Evolutionary conservation across 305 asterid species (phyloP).

Genomic region (Fraxinus paxiana): DNA sequence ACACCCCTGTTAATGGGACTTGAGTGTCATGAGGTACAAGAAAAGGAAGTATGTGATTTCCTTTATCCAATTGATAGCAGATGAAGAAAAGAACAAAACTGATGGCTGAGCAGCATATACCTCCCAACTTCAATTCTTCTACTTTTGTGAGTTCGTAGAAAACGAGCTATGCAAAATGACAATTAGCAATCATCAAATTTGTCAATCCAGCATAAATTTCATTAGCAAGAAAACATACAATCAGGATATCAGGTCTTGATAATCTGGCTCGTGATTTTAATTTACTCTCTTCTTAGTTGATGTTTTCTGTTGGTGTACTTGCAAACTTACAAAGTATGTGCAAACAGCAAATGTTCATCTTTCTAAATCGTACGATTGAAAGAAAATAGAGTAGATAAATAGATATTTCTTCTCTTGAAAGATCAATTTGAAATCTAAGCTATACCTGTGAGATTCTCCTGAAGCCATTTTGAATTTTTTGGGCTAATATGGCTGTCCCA

Average conservation of each 20-base stretch:
- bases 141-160: background rate
- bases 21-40: background rate
- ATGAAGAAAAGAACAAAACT: background rate
- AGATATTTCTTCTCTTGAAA: background rate
- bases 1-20: background rate
- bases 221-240: background rate
- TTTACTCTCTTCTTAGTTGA: background rate
- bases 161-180: background rate
- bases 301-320: background rate
- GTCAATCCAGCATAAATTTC: background rate
- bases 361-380: background rate
- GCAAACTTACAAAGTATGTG: background rate
- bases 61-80: background rate
- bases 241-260: background rate
- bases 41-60: background rate
- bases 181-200: background rate
- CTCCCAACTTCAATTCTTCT: background rate
- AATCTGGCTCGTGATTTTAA: background rate
- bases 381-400: background rate
- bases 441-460: constrained; percentile 95
- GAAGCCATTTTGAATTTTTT: constrained; percentile 97
- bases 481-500: constrained; percentile 99
- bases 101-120: background rate
- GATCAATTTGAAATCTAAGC: background rate
- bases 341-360: background rate